Evolutionary conservation across 306 rosid species (phyloP), one percentile per base, ranked within the genome.

Genomic region (Erythrophleum fordii): DNA sequence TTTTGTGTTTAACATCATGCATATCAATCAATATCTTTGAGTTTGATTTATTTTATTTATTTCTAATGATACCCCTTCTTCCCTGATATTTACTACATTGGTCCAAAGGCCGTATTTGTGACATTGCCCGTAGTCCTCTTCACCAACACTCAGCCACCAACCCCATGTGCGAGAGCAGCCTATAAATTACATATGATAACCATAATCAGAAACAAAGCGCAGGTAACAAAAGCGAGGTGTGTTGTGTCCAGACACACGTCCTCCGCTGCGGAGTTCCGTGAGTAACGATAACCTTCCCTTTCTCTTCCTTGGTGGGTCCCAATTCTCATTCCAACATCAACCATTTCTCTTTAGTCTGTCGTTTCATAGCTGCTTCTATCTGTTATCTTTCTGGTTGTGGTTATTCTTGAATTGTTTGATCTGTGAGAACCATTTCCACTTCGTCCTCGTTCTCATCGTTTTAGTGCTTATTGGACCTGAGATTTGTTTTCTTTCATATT

Each of bases 301-400:
- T 14, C 23, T 16, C 37, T 5, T 22, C 29, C 2, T 34, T 6
- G 0, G 53, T 13, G 71, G 80, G 58, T 16, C 64, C 87, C 58
- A 7, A 10, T 26, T 48, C 72, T 60, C 62, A 56, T 78, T 65
- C 53, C 75, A 42, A 37, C 41, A 25, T n/a, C 69, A 64, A 64
- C 25, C 45, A 2, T 44, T 44, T 75, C 11, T 26, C 28, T 75
- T 25, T 7, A 8, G 44, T 64, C 79, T 41, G 37, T 77, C 22
- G 34, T 77, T 46, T 37, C 58, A 28, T 18, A 8, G 31, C 29
- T 17, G n/a, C 52, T 49, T 5, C 45, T 71, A 51, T 65, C 25
- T 55, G 16, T 78, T 46, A 48, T 75, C 39, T 31, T 17, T 13
- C 78, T 34, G 52, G 52, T 39, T 22, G 5, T 11, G 17, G 72